phyloP scores from a whole-genome alignment of 2,329 filamentous ascomycete genomes.

The Aspergillus sp. region DNA sequence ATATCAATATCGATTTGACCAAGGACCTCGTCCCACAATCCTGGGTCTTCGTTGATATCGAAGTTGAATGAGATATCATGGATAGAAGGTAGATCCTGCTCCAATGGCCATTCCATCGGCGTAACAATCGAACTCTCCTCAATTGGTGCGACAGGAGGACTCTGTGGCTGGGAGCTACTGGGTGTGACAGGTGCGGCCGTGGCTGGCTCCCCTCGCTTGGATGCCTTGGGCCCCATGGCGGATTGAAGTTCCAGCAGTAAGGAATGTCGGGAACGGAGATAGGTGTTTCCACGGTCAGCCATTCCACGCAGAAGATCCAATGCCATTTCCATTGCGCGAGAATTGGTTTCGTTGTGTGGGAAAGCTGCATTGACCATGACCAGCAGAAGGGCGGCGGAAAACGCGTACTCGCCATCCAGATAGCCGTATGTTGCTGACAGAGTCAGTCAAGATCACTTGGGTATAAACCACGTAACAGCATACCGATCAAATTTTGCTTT shows the following conservation, averaged over 20 bases:
- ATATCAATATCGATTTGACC: constrained; percentile 36
- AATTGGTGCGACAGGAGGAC: constrained; percentile 2
- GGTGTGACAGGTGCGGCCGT: constrained; percentile 9
- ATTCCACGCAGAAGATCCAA: constrained; percentile 45
- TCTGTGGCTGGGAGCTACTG: constrained; percentile 11
- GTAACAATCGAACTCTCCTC: constrained; percentile 2
- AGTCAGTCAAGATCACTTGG: neutral
- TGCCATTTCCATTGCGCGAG: constrained; percentile 40
- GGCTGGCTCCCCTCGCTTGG: constrained; percentile 2
- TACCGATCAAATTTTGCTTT: constrained; percentile 46
- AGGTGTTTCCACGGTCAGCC: constrained; percentile 48
- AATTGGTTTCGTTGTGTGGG: constrained; percentile 39
- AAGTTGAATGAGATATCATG: constrained; percentile 30
- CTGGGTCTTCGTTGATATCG: constrained; percentile 32
- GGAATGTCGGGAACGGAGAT: constrained; percentile 38
- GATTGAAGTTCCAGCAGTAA: constrained; percentile 33
- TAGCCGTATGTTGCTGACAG: constrained; percentile 48
- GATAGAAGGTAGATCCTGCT: constrained; percentile 16
- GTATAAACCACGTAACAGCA: constrained; percentile 9
- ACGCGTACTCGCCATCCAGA: constrained; percentile 52
- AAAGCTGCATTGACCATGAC: constrained; percentile 52
- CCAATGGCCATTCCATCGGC: constrained; percentile 13
- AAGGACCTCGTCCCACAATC: constrained; percentile 37
- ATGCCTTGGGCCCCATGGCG: constrained; percentile 18
- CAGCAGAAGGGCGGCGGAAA: constrained; percentile 49